Evolutionary conservation across 2,329 filamentous ascomycete species (phyloP).

Genomic region (Neofusicoccum cordaticola): DNA sequence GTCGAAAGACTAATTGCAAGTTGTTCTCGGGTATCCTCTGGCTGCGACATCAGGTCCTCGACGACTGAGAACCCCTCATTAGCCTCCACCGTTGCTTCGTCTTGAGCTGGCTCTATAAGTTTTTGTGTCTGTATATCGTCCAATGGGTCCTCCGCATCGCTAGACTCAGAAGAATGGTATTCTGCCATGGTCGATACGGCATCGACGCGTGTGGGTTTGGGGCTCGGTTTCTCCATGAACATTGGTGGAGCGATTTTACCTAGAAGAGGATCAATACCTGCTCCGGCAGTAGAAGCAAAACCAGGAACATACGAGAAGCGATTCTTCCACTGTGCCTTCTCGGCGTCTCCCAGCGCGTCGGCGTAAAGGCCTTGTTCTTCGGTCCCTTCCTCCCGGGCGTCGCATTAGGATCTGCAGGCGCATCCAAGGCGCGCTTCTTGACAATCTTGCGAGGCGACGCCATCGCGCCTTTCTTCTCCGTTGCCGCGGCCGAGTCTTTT

Average conservation of each 20-base stretch:
- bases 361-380: constrained; percentile 33
- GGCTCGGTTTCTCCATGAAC: neutral
- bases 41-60: neutral
- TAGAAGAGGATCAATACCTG: neutral
- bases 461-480: constrained; percentile 20
- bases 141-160: neutral
- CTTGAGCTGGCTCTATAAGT: neutral
- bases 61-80: neutral
- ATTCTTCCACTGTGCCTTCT: neutral
- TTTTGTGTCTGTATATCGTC: neutral
- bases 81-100: neutral
- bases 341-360: constrained; percentile 29
- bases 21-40: neutral
- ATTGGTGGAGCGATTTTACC: constrained; percentile 12
- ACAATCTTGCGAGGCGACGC: constrained; percentile 41
- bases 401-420: constrained; percentile 27
- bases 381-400: constrained; percentile 19
- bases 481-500: constrained; percentile 19
- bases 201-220: neutral
- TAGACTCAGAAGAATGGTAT: neutral
- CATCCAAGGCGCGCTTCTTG: constrained; percentile 43
- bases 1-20: neutral
- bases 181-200: neutral
- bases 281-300: too few species aligned
- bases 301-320: neutral